phyloP scores from a whole-genome alignment of 768 basidiomycete genomes.

The Favolaschia claudopus region DNA sequence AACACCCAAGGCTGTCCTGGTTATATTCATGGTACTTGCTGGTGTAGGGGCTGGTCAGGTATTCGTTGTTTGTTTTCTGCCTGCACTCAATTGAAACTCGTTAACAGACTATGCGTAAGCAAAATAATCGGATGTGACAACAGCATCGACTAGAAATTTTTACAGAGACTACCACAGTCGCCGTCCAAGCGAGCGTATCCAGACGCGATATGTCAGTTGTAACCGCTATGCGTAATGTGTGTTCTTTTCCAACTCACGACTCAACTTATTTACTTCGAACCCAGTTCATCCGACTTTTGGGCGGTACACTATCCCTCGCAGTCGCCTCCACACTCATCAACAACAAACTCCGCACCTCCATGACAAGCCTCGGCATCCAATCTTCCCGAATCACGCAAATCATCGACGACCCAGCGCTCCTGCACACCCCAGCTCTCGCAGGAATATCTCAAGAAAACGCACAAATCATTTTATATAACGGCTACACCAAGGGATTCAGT shows the following conservation, averaged over 20 bases:
- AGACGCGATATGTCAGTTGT: slow-evolving; percentile 81
- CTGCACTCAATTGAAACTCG: neutral
- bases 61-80: neutral
- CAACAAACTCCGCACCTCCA: slow-evolving; percentile 54
- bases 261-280: neutral
- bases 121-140: neutral
- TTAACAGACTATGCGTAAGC: slow-evolving; percentile 50
- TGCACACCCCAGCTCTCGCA: slow-evolving; percentile 39
- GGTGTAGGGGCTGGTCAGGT: slow-evolving; percentile 70
- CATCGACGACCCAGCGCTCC: slow-evolving; percentile 55
- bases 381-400: slow-evolving; percentile 48
- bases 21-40: slow-evolving; percentile 66
- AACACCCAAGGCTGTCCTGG: slow-evolving; percentile 57
- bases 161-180: slow-evolving; percentile 67
- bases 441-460: slow-evolving; percentile 48
- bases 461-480: slow-evolving; percentile 50
- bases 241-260: slow-evolving; percentile 12
- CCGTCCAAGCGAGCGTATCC: slow-evolving; percentile 75
- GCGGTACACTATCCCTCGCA: slow-evolving; percentile 73
- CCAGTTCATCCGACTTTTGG: slow-evolving; percentile 73
- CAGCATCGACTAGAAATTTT: neutral
- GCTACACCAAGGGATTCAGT: slow-evolving; percentile 65
- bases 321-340: slow-evolving; percentile 70
- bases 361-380: slow-evolving; percentile 47
- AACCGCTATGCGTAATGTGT: slow-evolving; percentile 69